Evolutionary conservation across 768 basidiomycete species (phyloP).

Genomic region (Gautieria morchelliformis): DNA sequence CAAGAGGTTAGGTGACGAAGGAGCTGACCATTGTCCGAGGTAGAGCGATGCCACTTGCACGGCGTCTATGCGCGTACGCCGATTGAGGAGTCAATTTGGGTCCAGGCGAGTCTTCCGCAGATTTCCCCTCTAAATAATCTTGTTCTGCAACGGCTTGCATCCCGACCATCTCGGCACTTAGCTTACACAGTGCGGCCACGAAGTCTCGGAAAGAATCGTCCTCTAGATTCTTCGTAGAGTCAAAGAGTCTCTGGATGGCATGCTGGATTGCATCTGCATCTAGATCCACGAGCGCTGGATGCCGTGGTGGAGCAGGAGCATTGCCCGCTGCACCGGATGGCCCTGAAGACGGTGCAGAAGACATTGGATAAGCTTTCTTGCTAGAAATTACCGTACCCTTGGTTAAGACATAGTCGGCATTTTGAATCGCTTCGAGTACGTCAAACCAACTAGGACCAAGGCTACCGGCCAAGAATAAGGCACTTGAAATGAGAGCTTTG

Average conservation of each 20-base stretch:
- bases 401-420: conserved; percentile 85
- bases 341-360: conserved; percentile 10
- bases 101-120: conserved; percentile 29
- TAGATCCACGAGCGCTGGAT: conserved; percentile 61
- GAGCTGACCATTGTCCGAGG: conserved; percentile 62
- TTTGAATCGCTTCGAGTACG: conserved; percentile 84
- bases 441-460: conserved; percentile 90
- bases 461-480: conserved; percentile 74
- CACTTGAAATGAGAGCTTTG: conserved; percentile 68
- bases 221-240: conserved; percentile 74
- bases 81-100: conserved; percentile 29
- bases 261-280: conserved; percentile 66
- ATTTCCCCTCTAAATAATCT: conserved; percentile 17
- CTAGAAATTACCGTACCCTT: conserved; percentile 33
- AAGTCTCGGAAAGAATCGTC: conserved; percentile 78
- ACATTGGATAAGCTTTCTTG: conserved; percentile 22
- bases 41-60: conserved; percentile 84
- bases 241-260: conserved; percentile 78
- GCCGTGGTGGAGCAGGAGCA: conserved; percentile 26
- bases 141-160: conserved; percentile 45
- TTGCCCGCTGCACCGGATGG: not conserved
- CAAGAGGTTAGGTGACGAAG: not conserved
- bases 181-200: conserved; percentile 64
- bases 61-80: conserved; percentile 45
- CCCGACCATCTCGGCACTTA: conserved; percentile 89